Base-by-base conservation (phyloP, 1,284 basidiomycete species). In the Marasmius oreades region DNA sequence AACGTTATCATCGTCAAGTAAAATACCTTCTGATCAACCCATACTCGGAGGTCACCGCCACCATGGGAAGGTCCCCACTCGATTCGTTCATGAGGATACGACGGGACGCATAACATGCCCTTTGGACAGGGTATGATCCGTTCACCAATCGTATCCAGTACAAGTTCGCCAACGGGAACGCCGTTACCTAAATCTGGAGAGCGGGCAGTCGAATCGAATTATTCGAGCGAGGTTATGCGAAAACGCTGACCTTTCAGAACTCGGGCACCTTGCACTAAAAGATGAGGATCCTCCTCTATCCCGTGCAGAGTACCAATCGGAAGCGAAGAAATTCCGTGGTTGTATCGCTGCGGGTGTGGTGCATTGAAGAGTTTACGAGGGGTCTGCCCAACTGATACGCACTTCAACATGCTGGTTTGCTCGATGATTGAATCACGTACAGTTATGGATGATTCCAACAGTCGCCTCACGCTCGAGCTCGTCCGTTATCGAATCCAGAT, bases 391-490 rank as follows among this genome's bases (percentile, higher is more conserved):
- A 95, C 91, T 92, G 62, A 5, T 64, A 60, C 57, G 6, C 20
- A 11, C 1, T 33, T 36, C 14, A 37, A 16, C 4, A 52, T 26
- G 20, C 44, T 16, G 10, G 23, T 37, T n/a, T 7, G 24, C 26
- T 28, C n/a, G 16, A 23, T 47, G 33, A 24, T 11, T 8, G 24
- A 7, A 37, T 24, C 12, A 57, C 80, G 53, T 62, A 92, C 93
- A 96, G 62, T 96, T 97, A 71, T 98, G 95, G 47, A 98, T 97
- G 61, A 95, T 96, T 3, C 94, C 93, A 7, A 95, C 91, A 1
- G 92, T 93, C 0, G 95, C 94, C 64, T 95, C 92, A 39, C 92
- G 84, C 72, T 98, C 93, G 22, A 92, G 75, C 47, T 93, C 86
- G 64, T 96, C 90, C 11, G 85, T 84, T 58, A 97, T 95, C 1